Base-by-base conservation (phyloP, 192 early-diverging fungal species). In the Umbelopsis vinacea region DNA sequence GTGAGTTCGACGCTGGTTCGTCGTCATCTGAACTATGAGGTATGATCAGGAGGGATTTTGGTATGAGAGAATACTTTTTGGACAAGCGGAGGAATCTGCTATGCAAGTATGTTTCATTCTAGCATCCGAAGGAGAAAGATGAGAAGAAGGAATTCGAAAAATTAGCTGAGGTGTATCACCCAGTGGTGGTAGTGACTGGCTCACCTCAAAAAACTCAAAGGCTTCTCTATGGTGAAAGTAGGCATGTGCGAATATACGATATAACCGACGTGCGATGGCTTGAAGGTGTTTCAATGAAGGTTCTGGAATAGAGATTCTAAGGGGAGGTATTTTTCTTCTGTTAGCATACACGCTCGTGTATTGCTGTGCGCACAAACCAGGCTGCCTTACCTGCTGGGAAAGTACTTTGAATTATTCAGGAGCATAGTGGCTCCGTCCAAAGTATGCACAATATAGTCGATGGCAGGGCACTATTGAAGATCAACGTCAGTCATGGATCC, bases 161-260 rank as follows among this genome's bases (percentile, higher is more conserved):
- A 23, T 46, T 63, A 37, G 11, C n/a, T n/a, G n/a, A n/a, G n/a
- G n/a, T n/a, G n/a, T n/a, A 55, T 55, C 53, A 35, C 4, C 19
- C 11, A 37, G 4, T 11, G 6, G 6, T 22, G 15, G 17, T 14
- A 53, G 50, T 1, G 3, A 26, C 29, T 35, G 22, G 11, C 43
- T 77, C 79, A 87, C 92, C 82, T 96, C 96, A 78, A 93, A 96
- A 17, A 85, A 83, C 57, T 92, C 90, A 82, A 98, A 99, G 6
- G 94, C 77, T 70, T 94, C 93, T 11, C 91, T 80, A 79, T 99
- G 97, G 77, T 96, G 94, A 72, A 90, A 96, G 79, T 93, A 99
- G 6, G 94, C 86, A 79, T 99, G 97, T 2, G 96, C 94, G 84
- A 99, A 99, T 26, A 99, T 91, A n/a, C 97, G 87, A 74, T 99